These are phyloP conservation scores for Noccaea bulbosa DNA, from an alignment of 345 rosid species.

Conservation along the genomic window DNA sequence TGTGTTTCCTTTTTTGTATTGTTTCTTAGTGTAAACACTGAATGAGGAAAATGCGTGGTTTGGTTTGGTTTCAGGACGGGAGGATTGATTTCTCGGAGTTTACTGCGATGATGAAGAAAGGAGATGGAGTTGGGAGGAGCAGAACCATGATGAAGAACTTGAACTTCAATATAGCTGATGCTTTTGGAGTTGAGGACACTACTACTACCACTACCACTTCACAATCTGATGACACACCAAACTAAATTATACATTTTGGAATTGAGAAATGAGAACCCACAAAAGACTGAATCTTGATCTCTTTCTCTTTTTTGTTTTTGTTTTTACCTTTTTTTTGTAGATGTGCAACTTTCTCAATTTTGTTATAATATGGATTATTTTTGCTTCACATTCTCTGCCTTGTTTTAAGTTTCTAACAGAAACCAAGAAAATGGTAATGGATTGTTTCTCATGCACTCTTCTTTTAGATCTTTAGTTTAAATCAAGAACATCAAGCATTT, in stretches of 20 bases:
- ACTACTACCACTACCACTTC: constrained; percentile 14
- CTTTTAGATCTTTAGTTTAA: neutral
- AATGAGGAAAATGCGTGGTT: neutral
- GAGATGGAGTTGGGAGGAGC: constrained; percentile 68
- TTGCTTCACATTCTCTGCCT: constrained; percentile 30
- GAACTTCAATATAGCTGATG: constrained; percentile 76
- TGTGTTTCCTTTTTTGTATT: neutral
- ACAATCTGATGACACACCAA: constrained; percentile 33
- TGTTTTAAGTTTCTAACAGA: neutral
- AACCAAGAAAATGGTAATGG: too few relatives aligned
- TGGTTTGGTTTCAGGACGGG: constrained; percentile 62
- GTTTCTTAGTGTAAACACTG: constrained; percentile 11
- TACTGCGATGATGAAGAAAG: constrained; percentile 84
- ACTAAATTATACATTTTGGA: constrained; percentile 26
- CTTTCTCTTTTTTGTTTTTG: constrained; percentile 13
- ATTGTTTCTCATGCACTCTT: too few relatives aligned
- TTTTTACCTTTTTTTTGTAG: constrained; percentile 24
- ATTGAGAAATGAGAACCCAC: constrained; percentile 20
- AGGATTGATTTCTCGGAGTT: constrained; percentile 85
- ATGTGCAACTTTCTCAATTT: constrained; percentile 27
- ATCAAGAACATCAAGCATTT: constrained; percentile 17
- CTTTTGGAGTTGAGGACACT: constrained; percentile 51
- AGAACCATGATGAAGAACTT: constrained; percentile 78
- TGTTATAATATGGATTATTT: constrained; percentile 7
- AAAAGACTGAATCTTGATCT: constrained; percentile 11